A percentile compares a stretch with the other conserved stretches of the same genome.
These are phyloP conservation scores for Miamiensis avidus DNA, from an alignment of 169 alveolate species.

Conservation along the genomic window DNA sequence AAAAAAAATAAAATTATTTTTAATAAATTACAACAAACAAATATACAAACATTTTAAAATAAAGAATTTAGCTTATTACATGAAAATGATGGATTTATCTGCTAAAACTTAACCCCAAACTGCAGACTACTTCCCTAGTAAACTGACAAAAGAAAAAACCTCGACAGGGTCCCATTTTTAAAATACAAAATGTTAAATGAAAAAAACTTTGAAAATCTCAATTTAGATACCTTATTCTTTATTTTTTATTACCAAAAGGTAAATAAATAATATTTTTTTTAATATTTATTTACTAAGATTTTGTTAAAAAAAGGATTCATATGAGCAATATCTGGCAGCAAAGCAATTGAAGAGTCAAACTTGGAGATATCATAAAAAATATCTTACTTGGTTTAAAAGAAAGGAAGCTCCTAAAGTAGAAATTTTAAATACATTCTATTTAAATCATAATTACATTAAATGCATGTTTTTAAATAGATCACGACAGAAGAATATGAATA, in stretches of 20 bases:
- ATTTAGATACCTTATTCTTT: conserved; percentile 15
- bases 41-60: too few relatives aligned
- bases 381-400: conserved; percentile 27
- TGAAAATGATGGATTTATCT: neutral
- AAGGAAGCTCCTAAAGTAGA: conserved; percentile 18
- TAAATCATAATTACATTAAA: too few relatives aligned
- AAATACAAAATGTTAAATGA: conserved; percentile 19
- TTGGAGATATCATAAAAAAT: conserved; percentile 28
- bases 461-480: neutral
- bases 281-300: too few relatives aligned
- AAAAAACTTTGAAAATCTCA: conserved; percentile 6
- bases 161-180: neutral
- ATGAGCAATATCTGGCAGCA: conserved; percentile 20
- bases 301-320: conserved; percentile 2
- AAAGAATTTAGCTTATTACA: neutral
- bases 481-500: conserved; percentile 4
- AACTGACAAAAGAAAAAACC: conserved; percentile 2
- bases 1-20: too few relatives aligned
- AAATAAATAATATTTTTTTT: neutral
- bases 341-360: conserved; percentile 2
- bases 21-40: too few relatives aligned
- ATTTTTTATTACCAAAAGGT: conserved; percentile 19
- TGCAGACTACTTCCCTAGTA: conserved; percentile 20
- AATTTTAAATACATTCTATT: neutral
- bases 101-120: neutral